Evolutionary conservation across 139 green algal species (phyloP).

Genomic region (Tetratostichococcus sp.): DNA sequence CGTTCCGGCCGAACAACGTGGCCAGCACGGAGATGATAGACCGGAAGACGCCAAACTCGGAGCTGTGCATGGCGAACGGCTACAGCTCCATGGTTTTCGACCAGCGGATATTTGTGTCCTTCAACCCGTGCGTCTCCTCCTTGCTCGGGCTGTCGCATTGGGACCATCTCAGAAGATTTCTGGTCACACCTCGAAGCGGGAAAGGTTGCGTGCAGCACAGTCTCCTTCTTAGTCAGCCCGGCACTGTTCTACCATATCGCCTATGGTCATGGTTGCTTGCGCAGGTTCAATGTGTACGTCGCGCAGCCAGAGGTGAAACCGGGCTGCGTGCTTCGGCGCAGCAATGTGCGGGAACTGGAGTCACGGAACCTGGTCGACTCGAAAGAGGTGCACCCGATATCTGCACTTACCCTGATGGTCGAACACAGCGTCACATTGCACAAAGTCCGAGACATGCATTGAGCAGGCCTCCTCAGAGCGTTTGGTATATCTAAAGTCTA

Average conservation of each 20-base stretch:
- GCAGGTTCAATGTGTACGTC: conserved; percentile 94
- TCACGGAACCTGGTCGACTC: conserved; percentile 74
- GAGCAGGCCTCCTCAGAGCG: too few relatives aligned
- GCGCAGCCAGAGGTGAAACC: conserved; percentile 95
- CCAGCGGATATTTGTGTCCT: conserved; percentile 96
- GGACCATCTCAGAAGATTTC: too few relatives aligned
- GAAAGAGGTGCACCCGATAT: conserved; percentile 44
- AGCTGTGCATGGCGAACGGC: conserved; percentile 95
- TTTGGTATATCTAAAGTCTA: too few relatives aligned
- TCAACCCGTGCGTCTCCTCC: conserved; percentile 79
- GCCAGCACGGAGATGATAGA: conserved; percentile 93
- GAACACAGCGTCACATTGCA: too few relatives aligned
- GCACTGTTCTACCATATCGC: background rate
- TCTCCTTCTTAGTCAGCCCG: too few relatives aligned
- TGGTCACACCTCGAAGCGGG: too few relatives aligned
- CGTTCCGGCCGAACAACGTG: conserved; percentile 80
- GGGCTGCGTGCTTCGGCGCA: conserved; percentile 89
- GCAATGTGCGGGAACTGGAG: conserved; percentile 93
- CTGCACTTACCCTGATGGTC: background rate
- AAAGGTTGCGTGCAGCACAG: too few relatives aligned
- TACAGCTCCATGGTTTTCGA: conserved; percentile 98
- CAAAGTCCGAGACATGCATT: too few relatives aligned
- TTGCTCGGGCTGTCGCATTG: too few relatives aligned
- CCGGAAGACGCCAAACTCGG: conserved; percentile 85
- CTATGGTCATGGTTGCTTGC: too few relatives aligned